Base-by-base conservation (phyloP, 352 stramenopile genomes). In the Pythium biforme region DNA sequence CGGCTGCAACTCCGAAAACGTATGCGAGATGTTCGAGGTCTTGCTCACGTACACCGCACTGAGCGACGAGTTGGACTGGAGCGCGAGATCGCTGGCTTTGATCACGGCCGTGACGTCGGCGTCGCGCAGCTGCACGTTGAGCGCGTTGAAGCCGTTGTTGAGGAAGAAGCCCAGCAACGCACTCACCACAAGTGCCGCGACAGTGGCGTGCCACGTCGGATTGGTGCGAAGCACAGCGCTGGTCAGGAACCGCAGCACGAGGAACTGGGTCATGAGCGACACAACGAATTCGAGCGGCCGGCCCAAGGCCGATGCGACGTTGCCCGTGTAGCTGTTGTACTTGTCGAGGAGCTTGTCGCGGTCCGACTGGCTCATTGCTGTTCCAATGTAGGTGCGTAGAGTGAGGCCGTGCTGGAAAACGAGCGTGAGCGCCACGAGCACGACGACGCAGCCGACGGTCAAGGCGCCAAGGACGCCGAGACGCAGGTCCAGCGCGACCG, bases 301-400 rank as follows among this genome's bases (percentile, higher is more conserved):
- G 17, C 34, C 39, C 2, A 59, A 15, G 1, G 26, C 34, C 22
- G 52, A 49, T 5, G 52, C 52, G 22, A 50, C 52, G 26, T 49
- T 59, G 11, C 52, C 52, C 17, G 52, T 50, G 39, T 59, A 59
- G n/a, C 31, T 23, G 39, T 59, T 59, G 37, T 50, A 59, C 14
- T 37, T 43, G 34, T 59, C 52, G 8, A 58, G 20, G 3, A 58
- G 5, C 26, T 22, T n/a, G 19, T 55, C 48, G 26, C 29, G 48
- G 1, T 40, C 8, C 29, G 27, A 27, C 19, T 15, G 19, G 4
- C 22, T 14, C 27, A 55, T 43, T 14, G 17, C 19, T 4, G 4
- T 27, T 27, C 15, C 27, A 5, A 43, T 23, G 19, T 53, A 53
- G 17, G 27, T 37, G 48, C 19, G 26, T 23, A 55, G 20, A 1